Evolutionary conservation across 2,329 filamentous ascomycete species (phyloP), one percentile per base, ranked within the genome.

Genomic region (Didymella pinodella): DNA sequence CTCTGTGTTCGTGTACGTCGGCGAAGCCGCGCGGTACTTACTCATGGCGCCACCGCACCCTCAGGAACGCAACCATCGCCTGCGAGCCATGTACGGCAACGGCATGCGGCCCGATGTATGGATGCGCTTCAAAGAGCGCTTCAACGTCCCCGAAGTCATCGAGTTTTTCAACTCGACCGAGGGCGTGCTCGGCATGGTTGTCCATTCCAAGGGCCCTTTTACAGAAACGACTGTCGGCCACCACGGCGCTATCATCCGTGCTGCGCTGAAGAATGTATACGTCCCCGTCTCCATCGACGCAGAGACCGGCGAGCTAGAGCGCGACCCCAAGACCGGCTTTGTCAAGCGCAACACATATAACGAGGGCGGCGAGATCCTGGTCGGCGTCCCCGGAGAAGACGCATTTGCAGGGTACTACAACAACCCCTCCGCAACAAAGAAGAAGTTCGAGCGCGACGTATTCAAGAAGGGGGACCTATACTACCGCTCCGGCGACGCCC

Each of bases 91-190:
- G 77, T 87, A 83, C 67, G 88, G 88, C 57, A 90, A 90, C 68
- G 88, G 88, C 0, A 80, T 90, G 68, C 81, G 88, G 1, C 87
- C 88, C 0, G 88, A 91, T 68, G 85, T 90, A 0, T 91, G 88
- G 88, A 74, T 78, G 29, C 78, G 81, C 14, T 90, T 90, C 74
- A 78, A 83, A 53, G 82, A 88, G 54, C 82, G 87, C 2, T 90
- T 90, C 73, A 82, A 82, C 52, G 82, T 90, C 54, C 76, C 81
- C 7, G 83, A 84, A 40, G 85, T 93, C 2, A 81, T 80, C 56
- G 90, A 93, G 75, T 92, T 93, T 76, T 93, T 92, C 81, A 90
- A 88, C 69, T 89, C 86, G 31, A 91, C 88, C 0, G 90, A 93
- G 75, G 89, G 89, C 32, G 82, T 91, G 44, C 82, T 92, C 63